Conservation (phyloP, 2,329 filamentous ascomycete species). For the Pseudogymnoascus sp. region DNA sequence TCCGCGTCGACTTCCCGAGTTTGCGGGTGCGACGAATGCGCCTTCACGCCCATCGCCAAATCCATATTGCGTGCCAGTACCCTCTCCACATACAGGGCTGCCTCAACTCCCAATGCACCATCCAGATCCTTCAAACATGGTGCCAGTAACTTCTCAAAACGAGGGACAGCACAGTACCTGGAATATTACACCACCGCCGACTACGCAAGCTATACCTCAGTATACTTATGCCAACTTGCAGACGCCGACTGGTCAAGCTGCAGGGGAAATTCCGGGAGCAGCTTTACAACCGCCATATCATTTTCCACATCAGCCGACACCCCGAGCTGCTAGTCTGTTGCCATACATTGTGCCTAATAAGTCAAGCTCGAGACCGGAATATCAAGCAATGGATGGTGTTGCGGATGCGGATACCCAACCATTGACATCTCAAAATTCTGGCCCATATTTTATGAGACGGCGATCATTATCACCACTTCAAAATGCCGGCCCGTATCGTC, state of each 20-base stretch:
- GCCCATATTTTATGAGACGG: background rate
- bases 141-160: background rate
- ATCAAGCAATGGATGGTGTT: background rate
- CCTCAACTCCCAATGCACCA: background rate
- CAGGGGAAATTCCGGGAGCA: background rate
- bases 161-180: background rate
- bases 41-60: background rate
- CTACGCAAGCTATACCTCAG: background rate
- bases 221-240: background rate
- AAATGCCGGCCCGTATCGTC: background rate
- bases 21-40: too few relatives aligned
- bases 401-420: background rate
- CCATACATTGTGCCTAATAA: background rate
- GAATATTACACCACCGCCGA: background rate
- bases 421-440: background rate
- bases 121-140: background rate
- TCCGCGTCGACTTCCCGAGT: background rate
- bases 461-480: background rate
- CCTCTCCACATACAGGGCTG: background rate
- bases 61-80: background rate
- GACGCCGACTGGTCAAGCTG: background rate
- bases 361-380: background rate
- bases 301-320: background rate
- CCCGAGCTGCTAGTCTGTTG: background rate
- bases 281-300: background rate